Evolutionary conservation across 306 rosid genomes (phyloP).

Genomic region (Quercus parvula): DNA sequence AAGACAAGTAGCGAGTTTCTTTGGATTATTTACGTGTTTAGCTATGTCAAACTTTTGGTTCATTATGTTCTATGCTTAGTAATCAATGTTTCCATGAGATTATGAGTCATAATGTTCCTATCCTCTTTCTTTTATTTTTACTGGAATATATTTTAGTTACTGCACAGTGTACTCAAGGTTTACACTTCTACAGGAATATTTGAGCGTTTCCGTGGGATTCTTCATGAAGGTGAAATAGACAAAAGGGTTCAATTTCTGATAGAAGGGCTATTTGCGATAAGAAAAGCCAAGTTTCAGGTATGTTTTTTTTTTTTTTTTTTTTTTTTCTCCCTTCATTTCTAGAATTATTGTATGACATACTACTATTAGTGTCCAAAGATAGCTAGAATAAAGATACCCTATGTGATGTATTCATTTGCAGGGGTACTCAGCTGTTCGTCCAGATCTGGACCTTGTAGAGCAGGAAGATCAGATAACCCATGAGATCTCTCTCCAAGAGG

Average conservation of each 20-base stretch:
- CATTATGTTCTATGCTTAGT: not conserved
- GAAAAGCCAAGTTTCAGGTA: slow-evolving; percentile 96
- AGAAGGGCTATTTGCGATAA: slow-evolving; percentile 83
- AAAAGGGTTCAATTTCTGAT: slow-evolving; percentile 85
- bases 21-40: not conserved
- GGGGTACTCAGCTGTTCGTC: slow-evolving; percentile 64
- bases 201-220: slow-evolving; percentile 97
- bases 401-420: slow-evolving; percentile 13
- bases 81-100: not conserved
- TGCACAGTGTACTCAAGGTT: not conserved
- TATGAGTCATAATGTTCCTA: not conserved
- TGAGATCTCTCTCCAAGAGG: slow-evolving; percentile 51
- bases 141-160: not conserved
- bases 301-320: not conserved
- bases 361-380: not conserved
- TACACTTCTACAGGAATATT: slow-evolving; percentile 60
- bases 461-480: slow-evolving; percentile 60
- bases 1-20: not conserved
- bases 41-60: not conserved
- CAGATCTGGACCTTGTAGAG: slow-evolving; percentile 55
- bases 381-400: not conserved
- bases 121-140: not conserved
- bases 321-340: not conserved
- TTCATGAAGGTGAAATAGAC: slow-evolving; percentile 95
- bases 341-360: not conserved